Evolutionary conservation across 805 yeast species (phyloP), one percentile per base, ranked within the genome.

Genomic region (Yarrowia sp.): DNA sequence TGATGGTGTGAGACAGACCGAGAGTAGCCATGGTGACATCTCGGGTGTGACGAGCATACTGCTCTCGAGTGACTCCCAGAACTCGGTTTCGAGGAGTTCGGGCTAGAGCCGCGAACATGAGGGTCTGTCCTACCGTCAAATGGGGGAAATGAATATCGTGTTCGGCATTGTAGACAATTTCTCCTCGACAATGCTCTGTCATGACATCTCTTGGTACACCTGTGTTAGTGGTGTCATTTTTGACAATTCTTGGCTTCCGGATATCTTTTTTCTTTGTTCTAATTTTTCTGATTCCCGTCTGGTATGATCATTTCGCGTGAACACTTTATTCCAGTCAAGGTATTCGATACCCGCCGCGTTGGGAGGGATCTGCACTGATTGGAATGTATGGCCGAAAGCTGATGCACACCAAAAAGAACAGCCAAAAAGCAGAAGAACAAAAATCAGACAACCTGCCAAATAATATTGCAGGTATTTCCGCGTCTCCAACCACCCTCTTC

Each of bases 91-190:
- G 78, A 19, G 91, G 88, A 46, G 89, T 83, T 74, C 84, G 80
- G 74, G 86, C 73, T 40, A 75, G 70, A n/a, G 90, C 85, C 30
- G 88, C 87, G 67, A 86, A 85, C 40, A 81, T 78, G 65, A 87
- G 78, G 4, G 92, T 87, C 71, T 86, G 83, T 64, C 85, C 85
- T 26, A 87, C 92, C 1, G 86, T 82, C 70, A 87, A 74, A 68
- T 85, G 85, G 1, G 91, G 89, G 76, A 86, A 84, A 75, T 87
- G 92, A 52, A 77, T 74, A 73, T 87, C 92, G 17, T 83, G 75
- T 73, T 87, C 92, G 12, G 90, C 89, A 69, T 85, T 84, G 73
- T 85, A 87, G 17, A 85, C 82, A 46, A 87, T 88, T 67, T 87
- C 90, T 71, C 91, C 90, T 69, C 90, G 77, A 71, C 78, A 85